Base-by-base conservation (phyloP, 768 basidiomycete species). In the Agrocybe praecox region DNA sequence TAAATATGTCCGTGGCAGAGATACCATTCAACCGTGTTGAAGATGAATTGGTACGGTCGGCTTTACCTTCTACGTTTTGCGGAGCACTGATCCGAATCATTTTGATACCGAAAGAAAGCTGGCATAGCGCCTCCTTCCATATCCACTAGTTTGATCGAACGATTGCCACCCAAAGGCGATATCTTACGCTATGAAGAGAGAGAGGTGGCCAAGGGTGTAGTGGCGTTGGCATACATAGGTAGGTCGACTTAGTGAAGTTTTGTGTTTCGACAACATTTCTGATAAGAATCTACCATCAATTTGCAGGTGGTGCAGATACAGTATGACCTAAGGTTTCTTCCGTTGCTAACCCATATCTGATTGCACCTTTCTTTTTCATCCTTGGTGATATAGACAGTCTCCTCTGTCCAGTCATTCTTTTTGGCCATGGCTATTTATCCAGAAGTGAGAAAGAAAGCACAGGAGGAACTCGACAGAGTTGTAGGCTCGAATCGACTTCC, bases 401-500 rank as follows among this genome's bases (percentile, higher is more conserved):
- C 69, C 22, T 56, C 62, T 1, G 50, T 67, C 1, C 44, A 63
- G 17, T 42, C 66, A 0, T 70, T 68, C 57, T 58, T 72, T 53
- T 45, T 71, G 15, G 60, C 66, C 4, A 67, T 74, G 60, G 52
- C 63, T 1, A 48, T 59, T 6, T 52, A 69, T 49, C 70, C 71
- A 11, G 68, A 68, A 9, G 58, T 66, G 0, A 66, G 69, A 47
- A 60, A 54, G 32, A 60, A 55, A 32, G 72, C 69, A 1, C 76
- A 76, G 45, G 62, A 53, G 5, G 76, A 76, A 53, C 62, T 77
- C 23, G 71, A 77, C 57, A 42, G 44, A 0, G 57, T 70, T 10
- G 48, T 71, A 10, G 74, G 74, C 15, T 44, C 46, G n/a, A 60
- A 57, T 6, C 68, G 72, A 6, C 67, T 77, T 11, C 71, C 71